Conservation (phyloP, 2,329 filamentous ascomycete species). For the Rhytidhysteron rufulum region DNA sequence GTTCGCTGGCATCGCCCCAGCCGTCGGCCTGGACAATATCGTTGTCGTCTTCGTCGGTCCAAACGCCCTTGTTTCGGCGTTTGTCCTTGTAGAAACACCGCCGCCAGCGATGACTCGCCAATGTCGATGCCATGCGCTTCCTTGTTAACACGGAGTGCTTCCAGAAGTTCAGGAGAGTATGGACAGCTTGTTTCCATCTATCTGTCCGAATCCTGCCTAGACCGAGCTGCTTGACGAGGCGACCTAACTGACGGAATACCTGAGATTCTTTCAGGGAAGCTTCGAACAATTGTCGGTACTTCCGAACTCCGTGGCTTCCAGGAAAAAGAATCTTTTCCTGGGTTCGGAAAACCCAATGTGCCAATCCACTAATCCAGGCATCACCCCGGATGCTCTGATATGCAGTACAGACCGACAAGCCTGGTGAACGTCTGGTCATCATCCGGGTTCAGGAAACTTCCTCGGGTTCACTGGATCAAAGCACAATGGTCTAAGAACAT, state of each 20-base stretch:
- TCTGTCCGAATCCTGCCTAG: slow-evolving; percentile 82
- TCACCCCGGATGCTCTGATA: no score
- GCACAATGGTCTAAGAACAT: slow-evolving; percentile 73
- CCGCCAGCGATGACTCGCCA: slow-evolving; percentile 19
- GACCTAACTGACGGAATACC: slow-evolving; percentile 72
- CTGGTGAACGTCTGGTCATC: slow-evolving; percentile 72
- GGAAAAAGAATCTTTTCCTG: slow-evolving; percentile 72
- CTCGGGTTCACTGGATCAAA: slow-evolving; percentile 67
- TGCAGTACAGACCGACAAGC: slow-evolving; percentile 76
- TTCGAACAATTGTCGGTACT: slow-evolving; percentile 79
- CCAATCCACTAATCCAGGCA: no score
- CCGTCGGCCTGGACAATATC: no score
- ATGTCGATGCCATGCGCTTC: slow-evolving; percentile 12
- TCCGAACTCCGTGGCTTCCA: slow-evolving; percentile 69
- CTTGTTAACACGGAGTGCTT: slow-evolving; percentile 24
- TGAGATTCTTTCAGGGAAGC: slow-evolving; percentile 62
- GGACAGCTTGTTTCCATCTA: slow-evolving; percentile 29
- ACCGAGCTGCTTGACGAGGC: slow-evolving; percentile 64
- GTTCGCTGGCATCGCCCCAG: no score
- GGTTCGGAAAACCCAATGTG: no score
- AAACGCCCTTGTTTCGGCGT: slow-evolving; percentile 52
- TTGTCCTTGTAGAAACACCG: slow-evolving; percentile 38
- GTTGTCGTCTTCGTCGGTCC: no score
- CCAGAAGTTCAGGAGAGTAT: slow-evolving; percentile 32
- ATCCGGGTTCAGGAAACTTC: slow-evolving; percentile 34